Conservation (phyloP, 2,329 filamentous ascomycete species). For the Fusarium algeriense region DNA sequence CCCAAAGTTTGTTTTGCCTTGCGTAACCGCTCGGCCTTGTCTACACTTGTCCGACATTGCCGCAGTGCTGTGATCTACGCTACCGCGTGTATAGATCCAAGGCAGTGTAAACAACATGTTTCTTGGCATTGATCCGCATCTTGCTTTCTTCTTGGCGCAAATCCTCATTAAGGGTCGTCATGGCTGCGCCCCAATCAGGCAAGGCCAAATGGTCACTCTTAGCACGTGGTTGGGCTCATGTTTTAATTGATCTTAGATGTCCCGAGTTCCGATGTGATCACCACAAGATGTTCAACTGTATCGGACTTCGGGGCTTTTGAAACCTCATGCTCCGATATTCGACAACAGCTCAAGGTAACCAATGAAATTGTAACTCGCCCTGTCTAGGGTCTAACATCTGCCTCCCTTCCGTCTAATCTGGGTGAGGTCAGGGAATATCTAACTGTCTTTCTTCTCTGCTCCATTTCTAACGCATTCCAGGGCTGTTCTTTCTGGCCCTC, state of each 20-base stretch:
- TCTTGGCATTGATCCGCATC: constrained; percentile 32
- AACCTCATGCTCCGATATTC: not conserved
- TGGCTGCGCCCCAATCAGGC: constrained; percentile 32
- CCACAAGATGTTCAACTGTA: not conserved
- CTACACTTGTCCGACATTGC: constrained; percentile 22
- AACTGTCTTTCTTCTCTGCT: constrained; percentile 11
- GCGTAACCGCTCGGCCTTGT: not conserved
- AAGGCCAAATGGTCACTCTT: constrained; percentile 27
- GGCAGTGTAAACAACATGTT: constrained; percentile 21
- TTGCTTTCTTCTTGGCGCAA: constrained; percentile 15
- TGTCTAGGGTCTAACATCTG: constrained; percentile 30
- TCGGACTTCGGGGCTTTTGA: constrained; percentile 11
- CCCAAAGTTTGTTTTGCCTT: not conserved
- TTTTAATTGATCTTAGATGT: constrained; percentile 7
- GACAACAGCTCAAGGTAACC: not conserved
- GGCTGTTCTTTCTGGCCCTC: constrained; percentile 11
- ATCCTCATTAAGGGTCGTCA: constrained; percentile 33
- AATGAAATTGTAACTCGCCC: constrained; percentile 30
- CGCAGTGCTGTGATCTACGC: constrained; percentile 11
- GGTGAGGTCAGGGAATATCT: constrained; percentile 30
- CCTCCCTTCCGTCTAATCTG: constrained; percentile 22
- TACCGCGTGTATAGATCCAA: not conserved
- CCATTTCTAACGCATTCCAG: constrained; percentile 14
- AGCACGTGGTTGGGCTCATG: constrained; percentile 21
- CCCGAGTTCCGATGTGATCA: not conserved